Evolutionary conservation across 2,329 filamentous ascomycete genomes (phyloP), one percentile per base, ranked within the genome.

Genomic region (Albophoma yamanashiensis): DNA sequence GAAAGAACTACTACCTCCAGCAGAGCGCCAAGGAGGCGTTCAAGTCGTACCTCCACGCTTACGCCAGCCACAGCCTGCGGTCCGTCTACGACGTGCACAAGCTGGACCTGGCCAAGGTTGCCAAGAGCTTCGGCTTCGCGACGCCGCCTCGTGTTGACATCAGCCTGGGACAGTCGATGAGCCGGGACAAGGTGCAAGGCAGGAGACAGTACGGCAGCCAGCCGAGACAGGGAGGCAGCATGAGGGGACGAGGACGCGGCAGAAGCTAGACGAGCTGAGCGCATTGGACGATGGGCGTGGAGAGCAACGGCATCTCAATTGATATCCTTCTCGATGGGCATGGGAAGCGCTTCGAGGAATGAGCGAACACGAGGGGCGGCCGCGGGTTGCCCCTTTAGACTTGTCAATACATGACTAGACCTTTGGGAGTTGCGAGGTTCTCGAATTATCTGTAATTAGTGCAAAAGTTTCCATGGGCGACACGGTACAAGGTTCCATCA

Each of bases 1-100:
- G 85, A 38, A 89, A 94, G 73, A 97, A 99, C 76, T 97, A 97
- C 79, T 97, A 97, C 74, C 82, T 99, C 61, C 94, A 97, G 79
- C 94, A 96, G 83, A 84, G 80, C 67, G 86, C 86, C 63, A 88
- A 88, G 76, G 85, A 88, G 63, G 85, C 90, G 4, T 96, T 94
- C 78, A 84, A 90, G 62, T 91, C 89, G 25, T 99, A 99, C 73
- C 82, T 99, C 31, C 92, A 97, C 73, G 93, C 94, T 0, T 99
- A 99, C 71, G 92, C 93, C 27, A 92, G 88, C 61, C 94, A 79
- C 70, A 78, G 76, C 61, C 72, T 79, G 63, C 76, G 77, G 59
- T 77, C 77, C 59, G 76, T 79, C 22, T 95, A 93, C 69, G 89
- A 95, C 69, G 87, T 95, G 62, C 84, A 92, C 73, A 91, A 91